phyloP scores from a whole-genome alignment of 768 basidiomycete species.

The Mycena maculata region DNA sequence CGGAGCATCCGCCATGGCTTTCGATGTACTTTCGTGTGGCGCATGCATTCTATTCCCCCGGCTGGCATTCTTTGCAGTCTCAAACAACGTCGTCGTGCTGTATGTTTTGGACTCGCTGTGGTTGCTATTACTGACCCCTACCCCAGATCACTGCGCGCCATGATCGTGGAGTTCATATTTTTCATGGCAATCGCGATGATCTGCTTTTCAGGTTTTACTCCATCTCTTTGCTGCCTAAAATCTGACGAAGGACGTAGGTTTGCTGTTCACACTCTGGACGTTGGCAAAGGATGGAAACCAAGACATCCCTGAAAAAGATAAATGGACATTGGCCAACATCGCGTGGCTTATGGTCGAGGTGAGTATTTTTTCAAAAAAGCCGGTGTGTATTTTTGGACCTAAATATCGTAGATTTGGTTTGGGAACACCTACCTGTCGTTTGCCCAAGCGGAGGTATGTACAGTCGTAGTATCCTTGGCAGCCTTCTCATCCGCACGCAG shows the following conservation, averaged over 20 bases:
- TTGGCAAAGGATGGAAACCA: slow-evolving; percentile 38
- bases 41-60: slow-evolving; percentile 90
- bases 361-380: too few species aligned
- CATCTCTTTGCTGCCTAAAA: slow-evolving; percentile 33
- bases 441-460: slow-evolving; percentile 10
- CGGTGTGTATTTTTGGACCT: too few species aligned
- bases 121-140: not conserved
- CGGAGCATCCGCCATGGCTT: slow-evolving; percentile 70
- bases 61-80: slow-evolving; percentile 83
- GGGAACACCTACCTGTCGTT: slow-evolving; percentile 72
- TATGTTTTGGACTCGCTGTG: slow-evolving; percentile 46
- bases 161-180: slow-evolving; percentile 83
- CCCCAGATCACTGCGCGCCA: slow-evolving; percentile 81
- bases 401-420: slow-evolving; percentile 83
- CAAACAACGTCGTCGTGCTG: slow-evolving; percentile 84
- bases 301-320: slow-evolving; percentile 28
- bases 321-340: slow-evolving; percentile 58
- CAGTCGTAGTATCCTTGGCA: slow-evolving; percentile 33
- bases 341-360: slow-evolving; percentile 87
- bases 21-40: slow-evolving; percentile 86
- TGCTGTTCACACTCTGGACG: slow-evolving; percentile 66
- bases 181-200: slow-evolving; percentile 82
- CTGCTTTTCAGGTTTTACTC: slow-evolving; percentile 85
- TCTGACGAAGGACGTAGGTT: slow-evolving; percentile 64
- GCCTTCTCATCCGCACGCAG: slow-evolving; percentile 46